Evolutionary conservation across 768 basidiomycete species (phyloP), one percentile per base, ranked within the genome.

Genomic region (Pleurotus sapidus): DNA sequence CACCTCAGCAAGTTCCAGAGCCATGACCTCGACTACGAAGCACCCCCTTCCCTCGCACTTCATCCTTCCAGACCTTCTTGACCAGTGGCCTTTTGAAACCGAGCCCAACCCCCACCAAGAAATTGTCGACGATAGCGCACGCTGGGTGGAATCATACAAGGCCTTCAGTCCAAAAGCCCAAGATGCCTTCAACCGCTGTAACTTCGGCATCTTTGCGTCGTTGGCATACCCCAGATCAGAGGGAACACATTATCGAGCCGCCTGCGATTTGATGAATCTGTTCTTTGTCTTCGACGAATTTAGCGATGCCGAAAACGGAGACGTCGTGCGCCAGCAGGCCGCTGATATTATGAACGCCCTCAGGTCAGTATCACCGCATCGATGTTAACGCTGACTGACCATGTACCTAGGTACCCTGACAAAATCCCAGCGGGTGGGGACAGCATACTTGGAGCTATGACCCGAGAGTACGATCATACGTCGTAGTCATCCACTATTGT

Each of bases 281-380:
- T 73, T 80, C 61, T 83, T 79, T 60, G 57, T 82, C 40, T 70
- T 77, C 61, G 83, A 84, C 61, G 78, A 81, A 61, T 74, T 77
- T 58, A 76, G 80, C 5, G 83, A 84, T 64, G 66, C 72, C 14
- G 68, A 68, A 0, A 59, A 68, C 24, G 68, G 62, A 0, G 34
- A 63, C 0, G 70, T 61, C 4, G 78, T 72, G 7, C 69, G 66
- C 1, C 30, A 61, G 3, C 63, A 70, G 34, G 72, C 67, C 0
- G 63, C 70, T n/a, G 65, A 74, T 8, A 68, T 76, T 15, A 72
- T 77, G 59, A 73, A 78, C 57, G 76, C 74, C 1, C 57, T 82
- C 25, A 60, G 64, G 17, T 65, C 77, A 40, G n/a, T 3, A 18
- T 6, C 8, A 9, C 11, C 8, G 30, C 8, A 30, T 6, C 6